Percentiles rank a stretch among this genome's conserved stretches.
Evolutionary conservation across 139 green algal species (phyloP).

Genomic region (Chlamydomonas eustigma): DNA sequence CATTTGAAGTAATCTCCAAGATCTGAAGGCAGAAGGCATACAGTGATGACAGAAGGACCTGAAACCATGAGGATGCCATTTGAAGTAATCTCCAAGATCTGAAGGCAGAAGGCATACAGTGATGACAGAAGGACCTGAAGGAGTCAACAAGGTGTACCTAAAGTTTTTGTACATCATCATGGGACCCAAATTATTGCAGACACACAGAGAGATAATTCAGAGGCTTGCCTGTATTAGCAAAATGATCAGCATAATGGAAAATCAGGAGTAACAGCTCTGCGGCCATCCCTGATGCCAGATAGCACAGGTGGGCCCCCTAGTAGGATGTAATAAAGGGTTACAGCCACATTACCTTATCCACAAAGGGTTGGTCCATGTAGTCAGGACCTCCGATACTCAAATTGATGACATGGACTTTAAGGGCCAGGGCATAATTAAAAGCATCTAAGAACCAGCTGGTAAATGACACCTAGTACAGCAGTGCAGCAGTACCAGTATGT

Average conservation of each 20-base stretch:
- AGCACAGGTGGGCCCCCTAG: too few relatives aligned
- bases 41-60: neutral
- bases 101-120: neutral
- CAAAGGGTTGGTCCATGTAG: conserved; percentile 96
- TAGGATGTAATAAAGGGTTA: too few relatives aligned
- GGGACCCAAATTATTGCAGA: too few relatives aligned
- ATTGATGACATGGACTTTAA: conserved; percentile 70
- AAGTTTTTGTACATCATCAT: too few relatives aligned
- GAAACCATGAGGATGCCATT: neutral
- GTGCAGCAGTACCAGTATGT: too few relatives aligned
- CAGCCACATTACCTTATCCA: conserved; percentile 98
- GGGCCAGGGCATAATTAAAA: conserved; percentile 96
- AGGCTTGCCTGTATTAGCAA: too few relatives aligned
- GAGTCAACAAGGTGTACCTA: too few relatives aligned
- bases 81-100: neutral
- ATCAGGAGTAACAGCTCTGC: too few relatives aligned
- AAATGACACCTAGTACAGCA: conserved; percentile 91
- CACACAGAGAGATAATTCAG: too few relatives aligned
- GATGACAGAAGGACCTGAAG: too few relatives aligned
- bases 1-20: neutral
- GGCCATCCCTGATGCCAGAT: too few relatives aligned
- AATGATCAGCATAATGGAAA: too few relatives aligned
- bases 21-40: neutral
- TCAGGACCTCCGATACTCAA: conserved; percentile 96
- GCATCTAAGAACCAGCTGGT: conserved; percentile 99